A percentile compares a stretch with the other conserved stretches of the same genome.
Conservation (phyloP, 768 basidiomycete species). For the Phylloporus rhodoxanthus region DNA sequence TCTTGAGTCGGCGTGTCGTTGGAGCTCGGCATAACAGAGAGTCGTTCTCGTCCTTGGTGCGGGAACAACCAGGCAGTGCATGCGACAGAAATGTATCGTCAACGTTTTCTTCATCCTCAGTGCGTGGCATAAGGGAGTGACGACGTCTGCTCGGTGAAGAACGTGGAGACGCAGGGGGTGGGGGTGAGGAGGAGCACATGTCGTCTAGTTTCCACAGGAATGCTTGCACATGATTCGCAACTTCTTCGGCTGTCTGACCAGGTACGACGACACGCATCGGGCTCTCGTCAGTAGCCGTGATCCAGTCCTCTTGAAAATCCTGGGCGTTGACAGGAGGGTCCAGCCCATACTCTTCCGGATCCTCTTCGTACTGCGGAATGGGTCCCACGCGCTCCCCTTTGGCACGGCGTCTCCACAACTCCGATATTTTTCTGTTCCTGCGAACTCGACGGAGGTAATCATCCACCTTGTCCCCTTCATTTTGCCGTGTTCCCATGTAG, state of each 20-base stretch:
- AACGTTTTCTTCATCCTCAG: background rate
- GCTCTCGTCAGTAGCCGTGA: constrained; percentile 27
- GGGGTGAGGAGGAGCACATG: constrained; percentile 2
- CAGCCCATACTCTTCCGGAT: constrained; percentile 29
- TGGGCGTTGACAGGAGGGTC: constrained; percentile 31
- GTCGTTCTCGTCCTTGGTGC: constrained; percentile 12
- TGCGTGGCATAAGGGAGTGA: background rate
- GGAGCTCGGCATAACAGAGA: background rate
- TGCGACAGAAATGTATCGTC: background rate
- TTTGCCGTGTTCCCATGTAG: constrained; percentile 32
- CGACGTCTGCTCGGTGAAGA: constrained; percentile 1
- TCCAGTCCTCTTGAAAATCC: constrained; percentile 34
- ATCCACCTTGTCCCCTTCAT: constrained; percentile 32
- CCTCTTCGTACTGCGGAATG: constrained; percentile 27
- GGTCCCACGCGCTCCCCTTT: constrained; percentile 27
- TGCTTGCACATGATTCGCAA: constrained; percentile 17
- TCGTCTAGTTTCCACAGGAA: constrained; percentile 19
- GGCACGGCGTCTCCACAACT: constrained; percentile 24
- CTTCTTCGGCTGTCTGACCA: constrained; percentile 26
- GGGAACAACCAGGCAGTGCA: background rate
- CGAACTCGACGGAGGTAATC: constrained; percentile 26
- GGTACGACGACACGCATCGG: constrained; percentile 36
- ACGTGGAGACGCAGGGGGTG: background rate
- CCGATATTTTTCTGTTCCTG: constrained; percentile 26
- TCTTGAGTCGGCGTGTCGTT: constrained; percentile 7